Base-by-base conservation (phyloP, 2,329 filamentous ascomycete genomes). In the Fusarium hostae region DNA sequence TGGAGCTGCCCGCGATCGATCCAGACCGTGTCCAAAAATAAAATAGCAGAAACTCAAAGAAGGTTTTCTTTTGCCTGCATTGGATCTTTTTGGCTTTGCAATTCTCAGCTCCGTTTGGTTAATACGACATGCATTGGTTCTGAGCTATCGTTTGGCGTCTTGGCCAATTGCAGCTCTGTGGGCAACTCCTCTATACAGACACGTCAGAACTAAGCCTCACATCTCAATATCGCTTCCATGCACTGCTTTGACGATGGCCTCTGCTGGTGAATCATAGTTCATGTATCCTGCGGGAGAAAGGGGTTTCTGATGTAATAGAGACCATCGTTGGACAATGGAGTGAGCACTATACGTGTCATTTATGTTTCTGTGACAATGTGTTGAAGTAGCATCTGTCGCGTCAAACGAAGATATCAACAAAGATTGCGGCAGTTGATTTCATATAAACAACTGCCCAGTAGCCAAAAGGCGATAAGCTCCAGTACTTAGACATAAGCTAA, bases 151-250 rank as follows among this genome's bases (percentile, higher is more conserved):
- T 51, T 63, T 34, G 48, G 15, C 22, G 28, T 18, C 41, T 48
- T 45, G 40, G 26, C 67, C 71, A 66, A 71, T 68, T 63, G 66
- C 48, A 41, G 54, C 24, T 58, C 40, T 37, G 44, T 48, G 52
- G 43, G 37, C 22, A 37, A 37, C 34, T 66, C 50, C 54, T 71
- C 67, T 40, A 51, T 40, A 51, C 50, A 63, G 64, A 73, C 68
- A 74, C 64, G 59, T 74, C 71, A 72, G 63, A 56, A 61, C 67
- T 43, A 52, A 65, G 59, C 65, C 57, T 68, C 65, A 52, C 50
- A 63, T 68, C 50, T 51, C 58, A 68, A 68, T 68, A 50, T 68
- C 65, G 65, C 65, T 68, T 68, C 65, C 64, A 68, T 68, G 65
- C 65, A 68, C 43, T 68, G 26, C 43, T 51, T 41, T 26, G 50